A percentile compares a stretch with the other conserved stretches of the same genome.
Evolutionary conservation across 2,329 filamentous ascomycete species (phyloP).

Genomic region (Uncinocarpus reesii): DNA sequence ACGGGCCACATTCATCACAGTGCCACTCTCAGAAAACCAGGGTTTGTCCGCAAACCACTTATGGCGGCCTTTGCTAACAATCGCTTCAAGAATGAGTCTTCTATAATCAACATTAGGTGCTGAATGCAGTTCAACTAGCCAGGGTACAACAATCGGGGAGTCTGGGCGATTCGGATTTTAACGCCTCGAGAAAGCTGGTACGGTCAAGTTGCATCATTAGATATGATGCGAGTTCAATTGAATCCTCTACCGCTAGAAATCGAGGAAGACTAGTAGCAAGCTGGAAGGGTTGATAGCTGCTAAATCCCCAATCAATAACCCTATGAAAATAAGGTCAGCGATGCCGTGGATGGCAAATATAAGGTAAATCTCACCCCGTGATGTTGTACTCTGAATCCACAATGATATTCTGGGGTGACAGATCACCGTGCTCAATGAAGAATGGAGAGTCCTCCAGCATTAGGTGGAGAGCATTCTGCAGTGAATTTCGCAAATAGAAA

Average conservation of each 20-base stretch:
- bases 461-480: conserved; percentile 3
- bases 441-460: conserved; percentile 11
- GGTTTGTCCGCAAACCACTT: conserved; percentile 8
- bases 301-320: conserved; percentile 14
- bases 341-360: not conserved
- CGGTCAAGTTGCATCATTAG: conserved; percentile 4
- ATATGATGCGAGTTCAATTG: conserved; percentile 1
- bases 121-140: conserved; percentile 1
- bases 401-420: conserved; percentile 13
- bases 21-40: conserved; percentile 2
- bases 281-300: conserved; percentile 8
- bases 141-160: not conserved
- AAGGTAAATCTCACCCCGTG: conserved; percentile 11
- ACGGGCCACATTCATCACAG: not conserved
- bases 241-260: conserved; percentile 8
- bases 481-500: conserved; percentile 3
- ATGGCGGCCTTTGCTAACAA: conserved; percentile 11
- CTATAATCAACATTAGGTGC: conserved; percentile 11
- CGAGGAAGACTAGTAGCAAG: conserved; percentile 12
- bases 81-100: conserved; percentile 9
- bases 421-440: conserved; percentile 13
- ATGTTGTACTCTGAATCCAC: conserved; percentile 14
- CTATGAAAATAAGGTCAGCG: conserved; percentile 6
- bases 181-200: conserved; percentile 4
- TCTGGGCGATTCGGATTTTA: not conserved